A percentile compares a stretch with the other conserved stretches of the same genome.
Conservation (phyloP, 73 alveolate genomes). For the Symbiodinium natans region DNA sequence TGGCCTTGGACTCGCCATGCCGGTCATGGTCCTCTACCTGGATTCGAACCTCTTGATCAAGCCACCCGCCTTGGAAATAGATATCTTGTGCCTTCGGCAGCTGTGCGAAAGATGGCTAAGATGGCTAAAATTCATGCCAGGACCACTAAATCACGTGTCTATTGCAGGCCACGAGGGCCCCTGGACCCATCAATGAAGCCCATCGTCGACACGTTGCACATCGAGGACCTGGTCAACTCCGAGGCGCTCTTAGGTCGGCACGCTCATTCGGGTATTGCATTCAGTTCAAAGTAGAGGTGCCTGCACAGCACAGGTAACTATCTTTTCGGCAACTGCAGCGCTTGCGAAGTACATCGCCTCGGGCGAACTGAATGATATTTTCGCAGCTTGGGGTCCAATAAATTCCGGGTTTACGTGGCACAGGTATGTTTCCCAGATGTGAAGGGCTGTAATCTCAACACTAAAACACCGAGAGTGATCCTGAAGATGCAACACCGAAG, state of each 20-base stretch:
- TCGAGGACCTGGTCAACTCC: slow-evolving; percentile 57
- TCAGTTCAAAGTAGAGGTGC: no score
- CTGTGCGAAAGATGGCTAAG: no score
- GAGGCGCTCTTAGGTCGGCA: slow-evolving; percentile 35
- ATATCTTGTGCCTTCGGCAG: no score
- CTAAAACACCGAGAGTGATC: no score
- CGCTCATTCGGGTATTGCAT: no score
- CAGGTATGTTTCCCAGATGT: no score
- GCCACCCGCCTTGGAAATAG: neutral
- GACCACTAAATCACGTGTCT: no score
- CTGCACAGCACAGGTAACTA: slow-evolving; percentile 23
- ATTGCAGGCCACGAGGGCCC: slow-evolving; percentile 61
- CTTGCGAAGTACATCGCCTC: slow-evolving; percentile 28
- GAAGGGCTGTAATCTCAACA: no score
- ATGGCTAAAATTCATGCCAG: no score
- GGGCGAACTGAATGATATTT: slow-evolving; percentile 45
- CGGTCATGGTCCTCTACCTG: slow-evolving; percentile 63
- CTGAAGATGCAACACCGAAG: no score
- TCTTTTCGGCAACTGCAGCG: slow-evolving; percentile 37
- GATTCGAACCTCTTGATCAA: slow-evolving; percentile 32
- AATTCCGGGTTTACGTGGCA: no score
- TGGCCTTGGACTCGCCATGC: slow-evolving; percentile 31
- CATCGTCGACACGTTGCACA: slow-evolving; percentile 45
- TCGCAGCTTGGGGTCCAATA: slow-evolving; percentile 26
- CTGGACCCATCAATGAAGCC: slow-evolving; percentile 58